A percentile compares a stretch with the other conserved stretches of the same genome.
Evolutionary conservation across 2,329 filamentous ascomycete species (phyloP).

Genomic region (Arthroderma uncinatum): DNA sequence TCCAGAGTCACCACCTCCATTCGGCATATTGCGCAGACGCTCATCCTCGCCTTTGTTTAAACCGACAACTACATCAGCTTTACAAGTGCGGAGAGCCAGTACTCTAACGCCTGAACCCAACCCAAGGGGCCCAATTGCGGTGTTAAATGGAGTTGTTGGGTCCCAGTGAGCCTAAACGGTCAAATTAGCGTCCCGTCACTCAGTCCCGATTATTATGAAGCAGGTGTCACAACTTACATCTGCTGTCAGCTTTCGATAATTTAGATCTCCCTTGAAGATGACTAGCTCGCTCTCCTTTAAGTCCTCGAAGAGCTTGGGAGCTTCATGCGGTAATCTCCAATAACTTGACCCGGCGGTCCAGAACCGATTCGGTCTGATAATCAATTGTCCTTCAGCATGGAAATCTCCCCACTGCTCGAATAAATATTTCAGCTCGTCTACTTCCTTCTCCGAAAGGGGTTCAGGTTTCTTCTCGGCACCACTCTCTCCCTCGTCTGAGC

Average conservation of each 20-base stretch:
- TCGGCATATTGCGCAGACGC: slow-evolving; percentile 55
- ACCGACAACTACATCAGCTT: slow-evolving; percentile 89
- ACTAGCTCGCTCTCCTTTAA: slow-evolving; percentile 74
- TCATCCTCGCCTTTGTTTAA: slow-evolving; percentile 75
- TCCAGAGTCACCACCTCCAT: slow-evolving; percentile 58
- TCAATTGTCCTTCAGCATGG: slow-evolving; percentile 72
- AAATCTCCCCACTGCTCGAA: slow-evolving; percentile 71
- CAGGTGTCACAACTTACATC: slow-evolving; percentile 51
- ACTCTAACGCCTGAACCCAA: slow-evolving; percentile 71
- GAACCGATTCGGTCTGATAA: slow-evolving; percentile 74
- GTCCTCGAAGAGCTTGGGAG: slow-evolving; percentile 59
- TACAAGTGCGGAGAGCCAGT: slow-evolving; percentile 83
- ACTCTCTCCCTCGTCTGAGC: slow-evolving; percentile 45
- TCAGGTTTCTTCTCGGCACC: slow-evolving; percentile 39
- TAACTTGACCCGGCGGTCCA: slow-evolving; percentile 84
- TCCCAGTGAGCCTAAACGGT: slow-evolving; percentile 59
- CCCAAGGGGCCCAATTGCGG: slow-evolving; percentile 78
- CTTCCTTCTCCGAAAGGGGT: slow-evolving; percentile 56
- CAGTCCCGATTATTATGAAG: slow-evolving; percentile 3
- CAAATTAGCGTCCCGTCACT: not conserved
- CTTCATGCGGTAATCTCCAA: slow-evolving; percentile 68
- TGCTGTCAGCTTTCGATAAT: slow-evolving; percentile 84
- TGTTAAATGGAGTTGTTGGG: slow-evolving; percentile 70
- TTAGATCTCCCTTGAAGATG: slow-evolving; percentile 94
- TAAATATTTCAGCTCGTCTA: slow-evolving; percentile 57